Percentiles rank a stretch among this genome's conserved stretches.
These are phyloP conservation scores for Phlyctochytrium arcticum DNA, from an alignment of 192 early-diverging fungal species.

Conservation along the genomic window DNA sequence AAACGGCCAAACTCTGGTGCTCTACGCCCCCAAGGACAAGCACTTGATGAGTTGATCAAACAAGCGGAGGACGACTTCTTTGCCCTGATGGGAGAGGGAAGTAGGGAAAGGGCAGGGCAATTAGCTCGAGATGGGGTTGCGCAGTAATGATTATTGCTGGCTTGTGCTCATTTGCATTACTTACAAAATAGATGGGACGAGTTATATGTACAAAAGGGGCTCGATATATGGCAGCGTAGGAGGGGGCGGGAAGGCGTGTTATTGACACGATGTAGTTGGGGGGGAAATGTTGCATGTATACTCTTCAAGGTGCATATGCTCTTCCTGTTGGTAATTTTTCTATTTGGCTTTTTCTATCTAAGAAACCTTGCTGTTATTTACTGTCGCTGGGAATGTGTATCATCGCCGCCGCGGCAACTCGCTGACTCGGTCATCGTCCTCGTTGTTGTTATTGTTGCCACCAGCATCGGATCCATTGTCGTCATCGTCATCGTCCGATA, in stretches of 20 bases:
- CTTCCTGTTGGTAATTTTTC: too few species aligned
- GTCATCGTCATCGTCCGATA: neutral
- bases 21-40: conserved; percentile 27
- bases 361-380: too few species aligned
- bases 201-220: too few species aligned
- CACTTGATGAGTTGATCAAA: conserved; percentile 43
- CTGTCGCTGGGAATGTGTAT: neutral
- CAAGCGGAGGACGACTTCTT: conserved; percentile 54
- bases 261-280: too few species aligned
- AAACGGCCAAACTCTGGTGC: conserved; percentile 46
- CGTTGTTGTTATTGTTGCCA: neutral
- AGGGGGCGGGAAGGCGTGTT: too few species aligned
- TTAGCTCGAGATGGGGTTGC: conserved; percentile 19
- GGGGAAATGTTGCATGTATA: too few species aligned
- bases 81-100: conserved; percentile 45
- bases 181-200: too few species aligned
- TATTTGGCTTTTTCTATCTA: too few species aligned
- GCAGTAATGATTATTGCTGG: neutral
- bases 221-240: too few species aligned
- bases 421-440: neutral
- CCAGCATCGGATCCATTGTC: neutral
- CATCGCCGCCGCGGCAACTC: neutral
- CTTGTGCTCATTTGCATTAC: too few species aligned
- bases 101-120: conserved; percentile 21
- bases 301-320: too few species aligned